phyloP scores from a whole-genome alignment of 768 basidiomycete genomes.

The Kwoniella botswanensis region DNA sequence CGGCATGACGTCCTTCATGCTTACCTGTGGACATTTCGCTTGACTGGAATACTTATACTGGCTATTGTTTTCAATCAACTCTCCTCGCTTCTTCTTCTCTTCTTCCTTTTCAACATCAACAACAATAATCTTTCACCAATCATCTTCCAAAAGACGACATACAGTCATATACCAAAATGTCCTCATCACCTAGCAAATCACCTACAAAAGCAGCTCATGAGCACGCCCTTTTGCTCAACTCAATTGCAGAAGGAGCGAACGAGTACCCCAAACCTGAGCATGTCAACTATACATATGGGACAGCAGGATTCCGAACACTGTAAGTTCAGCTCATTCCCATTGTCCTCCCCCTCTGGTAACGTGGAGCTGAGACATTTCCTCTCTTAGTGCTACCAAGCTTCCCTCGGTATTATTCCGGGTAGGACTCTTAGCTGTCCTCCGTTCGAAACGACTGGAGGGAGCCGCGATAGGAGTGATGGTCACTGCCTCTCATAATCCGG shows the following conservation, averaged over 20 bases:
- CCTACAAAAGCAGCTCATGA: constrained; percentile 40
- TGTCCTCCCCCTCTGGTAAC: neutral
- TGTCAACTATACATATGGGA: constrained; percentile 82
- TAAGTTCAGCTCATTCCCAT: constrained; percentile 60
- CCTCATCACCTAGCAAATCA: constrained; percentile 22
- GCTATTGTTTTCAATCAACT: neutral
- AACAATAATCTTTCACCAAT: neutral
- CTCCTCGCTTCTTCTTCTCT: neutral
- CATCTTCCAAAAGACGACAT: neutral
- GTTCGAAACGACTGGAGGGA: constrained; percentile 90
- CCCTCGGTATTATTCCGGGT: constrained; percentile 94
- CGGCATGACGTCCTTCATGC: constrained; percentile 16
- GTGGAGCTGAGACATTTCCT: no score
- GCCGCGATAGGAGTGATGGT: constrained; percentile 97
- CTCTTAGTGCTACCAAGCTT: constrained; percentile 60
- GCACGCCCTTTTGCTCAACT: constrained; percentile 36
- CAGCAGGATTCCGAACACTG: constrained; percentile 91
- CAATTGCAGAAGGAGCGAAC: constrained; percentile 47
- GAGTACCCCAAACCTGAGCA: constrained; percentile 72
- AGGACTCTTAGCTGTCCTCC: constrained; percentile 82
- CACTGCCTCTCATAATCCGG: constrained; percentile 99
- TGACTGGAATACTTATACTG: neutral
- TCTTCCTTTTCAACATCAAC: neutral
- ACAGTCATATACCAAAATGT: constrained; percentile 17
- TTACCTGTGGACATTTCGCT: neutral